A percentile compares a stretch with the other conserved stretches of the same genome.
Evolutionary conservation across 768 basidiomycete genomes (phyloP).

Genomic region (Chalciporus pseudorubinellus): DNA sequence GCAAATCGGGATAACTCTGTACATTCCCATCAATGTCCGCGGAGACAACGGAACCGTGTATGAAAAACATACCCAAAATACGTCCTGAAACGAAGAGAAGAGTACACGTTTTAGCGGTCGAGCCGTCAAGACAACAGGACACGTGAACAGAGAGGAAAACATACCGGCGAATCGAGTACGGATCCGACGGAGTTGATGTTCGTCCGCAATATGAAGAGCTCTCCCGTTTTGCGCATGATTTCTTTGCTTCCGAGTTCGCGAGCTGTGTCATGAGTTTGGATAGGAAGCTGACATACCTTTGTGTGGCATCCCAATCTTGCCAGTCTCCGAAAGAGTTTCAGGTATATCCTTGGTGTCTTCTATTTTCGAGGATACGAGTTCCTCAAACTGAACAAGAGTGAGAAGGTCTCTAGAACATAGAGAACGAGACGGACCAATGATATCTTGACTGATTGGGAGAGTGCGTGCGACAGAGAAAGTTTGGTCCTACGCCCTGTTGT

Average conservation of each 20-base stretch:
- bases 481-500: conserved; percentile 71
- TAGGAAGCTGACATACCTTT: conserved; percentile 48
- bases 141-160: conserved; percentile 28
- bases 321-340: conserved; percentile 88
- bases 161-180: conserved; percentile 91
- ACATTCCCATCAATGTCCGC: conserved; percentile 16
- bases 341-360: conserved; percentile 97
- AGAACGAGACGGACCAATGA: conserved; percentile 58
- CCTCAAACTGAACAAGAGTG: conserved; percentile 66
- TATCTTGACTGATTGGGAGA: conserved; percentile 96
- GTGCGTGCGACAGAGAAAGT: conserved; percentile 88
- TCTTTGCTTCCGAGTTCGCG: conserved; percentile 43
- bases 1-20: conserved; percentile 90
- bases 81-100: conserved; percentile 56
- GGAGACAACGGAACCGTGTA: conserved; percentile 7
- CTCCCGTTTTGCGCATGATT: conserved; percentile 97
- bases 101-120: background rate
- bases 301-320: conserved; percentile 89
- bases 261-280: conserved; percentile 4
- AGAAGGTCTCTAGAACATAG: background rate
- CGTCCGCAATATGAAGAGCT: conserved; percentile 88
- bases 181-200: conserved; percentile 96
- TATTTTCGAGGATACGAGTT: conserved; percentile 87
- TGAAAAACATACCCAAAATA: conserved; percentile 78
- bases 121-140: background rate